Evolutionary conservation across 225 moss, liverwort and hornwort genomes (phyloP).

Genomic region (Ulota crispa): DNA sequence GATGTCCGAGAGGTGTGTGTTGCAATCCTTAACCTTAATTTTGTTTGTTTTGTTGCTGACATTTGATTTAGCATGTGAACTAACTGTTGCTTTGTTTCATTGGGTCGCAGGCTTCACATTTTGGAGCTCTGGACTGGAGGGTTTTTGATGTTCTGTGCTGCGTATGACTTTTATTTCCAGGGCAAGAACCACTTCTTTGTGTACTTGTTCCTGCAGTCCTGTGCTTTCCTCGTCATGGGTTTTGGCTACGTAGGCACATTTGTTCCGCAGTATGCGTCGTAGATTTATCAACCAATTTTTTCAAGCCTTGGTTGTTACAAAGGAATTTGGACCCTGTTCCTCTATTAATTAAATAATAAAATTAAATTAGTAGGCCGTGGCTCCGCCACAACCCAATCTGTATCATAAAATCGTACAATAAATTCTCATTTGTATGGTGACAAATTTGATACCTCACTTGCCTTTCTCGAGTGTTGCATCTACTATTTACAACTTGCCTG

Average conservation of each 20-base stretch:
- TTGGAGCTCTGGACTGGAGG: constrained; percentile 71
- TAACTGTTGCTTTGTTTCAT: too few relatives aligned
- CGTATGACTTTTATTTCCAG: constrained; percentile 68
- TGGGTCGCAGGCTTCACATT: constrained; percentile 60
- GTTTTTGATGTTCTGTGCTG: constrained; percentile 72
- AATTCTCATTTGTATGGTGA: not conserved
- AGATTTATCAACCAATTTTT: constrained; percentile 11
- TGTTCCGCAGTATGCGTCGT: constrained; percentile 48
- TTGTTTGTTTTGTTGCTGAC: not conserved
- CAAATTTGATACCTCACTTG: not conserved
- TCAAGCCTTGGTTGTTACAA: not conserved
- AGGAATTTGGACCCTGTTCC: not conserved
- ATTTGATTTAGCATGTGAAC: too few relatives aligned
- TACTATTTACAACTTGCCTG: too few relatives aligned
- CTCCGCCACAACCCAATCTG: constrained; percentile 1
- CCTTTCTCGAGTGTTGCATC: too few relatives aligned
- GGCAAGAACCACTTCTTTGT: constrained; percentile 84
- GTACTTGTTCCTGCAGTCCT: constrained; percentile 73
- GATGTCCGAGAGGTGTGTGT: constrained; percentile 38
- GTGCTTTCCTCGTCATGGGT: constrained; percentile 78
- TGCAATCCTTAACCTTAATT: not conserved
- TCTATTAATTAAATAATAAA: not conserved
- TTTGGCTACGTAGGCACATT: constrained; percentile 93
- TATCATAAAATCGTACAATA: constrained; percentile 24
- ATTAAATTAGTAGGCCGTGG: constrained; percentile 6